These are phyloP conservation scores for Fraxinus cuspidata DNA, from an alignment of 257 asterid genomes.

Conservation along the genomic window DNA sequence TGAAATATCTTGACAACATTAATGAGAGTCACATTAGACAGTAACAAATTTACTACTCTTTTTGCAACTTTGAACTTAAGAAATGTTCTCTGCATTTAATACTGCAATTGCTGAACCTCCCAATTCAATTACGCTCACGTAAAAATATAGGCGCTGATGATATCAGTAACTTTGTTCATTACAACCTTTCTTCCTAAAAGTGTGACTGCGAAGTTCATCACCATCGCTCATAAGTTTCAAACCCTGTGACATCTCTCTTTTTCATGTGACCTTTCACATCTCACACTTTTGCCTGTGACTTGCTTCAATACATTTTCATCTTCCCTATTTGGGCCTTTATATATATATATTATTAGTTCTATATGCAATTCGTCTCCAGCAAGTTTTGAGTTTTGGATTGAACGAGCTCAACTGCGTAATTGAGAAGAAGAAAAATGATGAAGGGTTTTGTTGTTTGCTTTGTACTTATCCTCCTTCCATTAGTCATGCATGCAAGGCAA, in stretches of 20 bases:
- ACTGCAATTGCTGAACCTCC: background rate
- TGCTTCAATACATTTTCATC: conserved; percentile 50
- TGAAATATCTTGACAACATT: background rate
- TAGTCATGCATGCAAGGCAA: conserved; percentile 49
- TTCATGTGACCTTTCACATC: conserved; percentile 60
- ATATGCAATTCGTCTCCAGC: background rate
- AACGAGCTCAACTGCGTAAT: background rate
- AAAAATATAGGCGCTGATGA: conserved; percentile 18
- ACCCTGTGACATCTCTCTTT: conserved; percentile 34
- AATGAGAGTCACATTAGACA: background rate
- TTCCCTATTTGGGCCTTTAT: conserved; percentile 30
- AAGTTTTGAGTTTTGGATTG: background rate
- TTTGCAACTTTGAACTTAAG: background rate
- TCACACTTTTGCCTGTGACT: conserved; percentile 61
- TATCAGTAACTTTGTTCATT: conserved; percentile 34
- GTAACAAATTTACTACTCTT: background rate
- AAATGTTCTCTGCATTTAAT: background rate
- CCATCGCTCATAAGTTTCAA: conserved; percentile 34
- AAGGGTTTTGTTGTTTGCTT: conserved; percentile 28
- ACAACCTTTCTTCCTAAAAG: conserved; percentile 30
- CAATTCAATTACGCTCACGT: conserved; percentile 32
- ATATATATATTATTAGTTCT: conserved; percentile 35
- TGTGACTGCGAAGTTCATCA: conserved; percentile 30
- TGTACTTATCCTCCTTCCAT: conserved; percentile 34
- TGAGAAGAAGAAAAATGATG: background rate